Evolutionary conservation across 352 stramenopile genomes (phyloP), one percentile per base, ranked within the genome.

Genomic region (Phytophthora kernoviae): DNA sequence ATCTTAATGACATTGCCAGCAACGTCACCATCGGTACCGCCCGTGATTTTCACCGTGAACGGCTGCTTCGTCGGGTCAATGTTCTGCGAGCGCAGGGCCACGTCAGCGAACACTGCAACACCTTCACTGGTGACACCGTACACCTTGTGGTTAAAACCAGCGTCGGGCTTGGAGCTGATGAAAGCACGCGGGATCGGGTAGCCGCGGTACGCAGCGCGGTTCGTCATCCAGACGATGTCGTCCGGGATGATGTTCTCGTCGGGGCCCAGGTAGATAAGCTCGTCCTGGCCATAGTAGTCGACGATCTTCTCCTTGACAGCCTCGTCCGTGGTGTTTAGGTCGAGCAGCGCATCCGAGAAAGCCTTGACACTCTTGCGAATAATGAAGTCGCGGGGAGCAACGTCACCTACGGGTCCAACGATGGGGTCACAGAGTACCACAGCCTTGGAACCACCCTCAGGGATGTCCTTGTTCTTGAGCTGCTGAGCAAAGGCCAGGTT

Each of bases 1-100:
- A 99, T 99, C 70, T 98, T 98, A 53, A 99, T 97, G 61, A 98
- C 96, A 68, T 99, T 99, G 27, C 96, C 96, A 41, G 92, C 96
- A 8, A 99, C 96, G 65, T 99, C 97, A 22, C 96, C 97, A 74
- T 99, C 96, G 5, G 97, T 97, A 22, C 97, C 96, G 46, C 97
- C 96, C 21, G 96, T 99, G 62, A 94, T 90, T 73, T 90, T 90
- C 42, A 91, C 73, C 30, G 84, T 91, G 62, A 91, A 91, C 15
- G 84, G 74, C 57, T 91, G 71, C 24, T 76, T 87, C 30, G 58
- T 82, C 4, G 81, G 81, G 71, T 93, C 80, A 30, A 93, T 93
- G 62, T 86, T 79, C 54, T 90, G 79, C 57, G 83, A 90, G 45
- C 77, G 78, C 30, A 92, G 63, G 21, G 84, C 82, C 20, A 92